Conservation (phyloP, 768 basidiomycete genomes). For the Mycena maculata region DNA sequence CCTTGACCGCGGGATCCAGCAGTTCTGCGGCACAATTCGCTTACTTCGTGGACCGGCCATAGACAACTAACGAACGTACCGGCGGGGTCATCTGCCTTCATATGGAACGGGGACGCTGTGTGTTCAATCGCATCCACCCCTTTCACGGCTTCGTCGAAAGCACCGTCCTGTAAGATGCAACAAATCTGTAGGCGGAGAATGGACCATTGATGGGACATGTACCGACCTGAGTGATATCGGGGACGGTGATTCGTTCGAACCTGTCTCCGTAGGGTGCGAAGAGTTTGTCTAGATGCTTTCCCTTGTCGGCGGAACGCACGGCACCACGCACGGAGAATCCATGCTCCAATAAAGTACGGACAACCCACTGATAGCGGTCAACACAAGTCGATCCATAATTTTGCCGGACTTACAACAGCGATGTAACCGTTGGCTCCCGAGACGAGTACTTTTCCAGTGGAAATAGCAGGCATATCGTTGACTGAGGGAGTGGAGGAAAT, state of each 20-base stretch:
- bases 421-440: slow-evolving; percentile 72
- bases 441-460: slow-evolving; percentile 58
- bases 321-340: slow-evolving; percentile 76
- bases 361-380: slow-evolving; percentile 55
- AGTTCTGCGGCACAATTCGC: no score
- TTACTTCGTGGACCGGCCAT: no score
- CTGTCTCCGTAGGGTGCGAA: slow-evolving; percentile 67
- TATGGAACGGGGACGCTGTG: slow-evolving; percentile 71
- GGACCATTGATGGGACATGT: neutral
- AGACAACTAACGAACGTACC: slow-evolving; percentile 36
- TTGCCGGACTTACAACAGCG: slow-evolving; percentile 44
- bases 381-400: neutral
- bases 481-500: no score
- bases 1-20: slow-evolving; percentile 51
- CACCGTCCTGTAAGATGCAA: slow-evolving; percentile 50
- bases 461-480: slow-evolving; percentile 50
- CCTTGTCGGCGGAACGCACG: slow-evolving; percentile 73
- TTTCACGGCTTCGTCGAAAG: slow-evolving; percentile 84
- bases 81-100: slow-evolving; percentile 57
- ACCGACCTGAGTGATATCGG: slow-evolving; percentile 65
- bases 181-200: neutral
- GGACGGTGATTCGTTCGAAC: slow-evolving; percentile 74
- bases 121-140: slow-evolving; percentile 80
- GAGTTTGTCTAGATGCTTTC: slow-evolving; percentile 62
- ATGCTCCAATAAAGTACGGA: slow-evolving; percentile 63